Base-by-base conservation (phyloP, 2,329 filamentous ascomycete genomes). In the Amauroascus niger region DNA sequence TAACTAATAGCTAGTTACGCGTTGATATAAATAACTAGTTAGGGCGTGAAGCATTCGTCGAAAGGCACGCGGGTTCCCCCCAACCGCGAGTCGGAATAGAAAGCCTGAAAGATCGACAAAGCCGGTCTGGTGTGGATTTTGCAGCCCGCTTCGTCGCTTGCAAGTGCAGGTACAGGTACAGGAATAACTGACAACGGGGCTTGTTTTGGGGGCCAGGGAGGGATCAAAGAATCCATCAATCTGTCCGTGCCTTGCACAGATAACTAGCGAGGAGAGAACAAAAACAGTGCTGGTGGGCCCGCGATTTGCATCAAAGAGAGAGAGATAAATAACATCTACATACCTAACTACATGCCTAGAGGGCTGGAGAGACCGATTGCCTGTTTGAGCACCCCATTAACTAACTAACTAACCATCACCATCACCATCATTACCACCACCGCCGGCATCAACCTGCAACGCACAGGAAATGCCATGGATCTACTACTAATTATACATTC, bases 261-360 rank as follows among this genome's bases (percentile, higher is more conserved):
- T 32, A n/a, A n/a, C n/a, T n/a, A n/a, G n/a, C n/a, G n/a, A n/a
- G n/a, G n/a, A n/a, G n/a, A 30, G 28, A 30, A 30, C 28, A 30
- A 11, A 30, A n/a, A n/a, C n/a, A n/a, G n/a, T n/a, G n/a, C n/a
- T n/a, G n/a, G n/a, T 16, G 13, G n/a, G 6, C 16, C n/a, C 22
- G 43, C 24, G 24, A 16, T 47, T 20, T 47, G 45, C 45, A 47
- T 35, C 45, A 49, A 39, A 49, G 32, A 49, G 32, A 39, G 4
- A 39, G 14, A 39, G 4, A n/a, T n/a, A n/a, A n/a, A n/a, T n/a
- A n/a, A n/a, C n/a, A n/a, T n/a, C n/a, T n/a, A n/a, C n/a, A n/a
- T n/a, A n/a, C n/a, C n/a, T n/a, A n/a, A n/a, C n/a, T n/a, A n/a
- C n/a, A n/a, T n/a, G n/a, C n/a, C n/a, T n/a, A n/a, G n/a, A n/a